Conservation (phyloP, 352 stramenopile species). For the Phytophthora cactorum region DNA sequence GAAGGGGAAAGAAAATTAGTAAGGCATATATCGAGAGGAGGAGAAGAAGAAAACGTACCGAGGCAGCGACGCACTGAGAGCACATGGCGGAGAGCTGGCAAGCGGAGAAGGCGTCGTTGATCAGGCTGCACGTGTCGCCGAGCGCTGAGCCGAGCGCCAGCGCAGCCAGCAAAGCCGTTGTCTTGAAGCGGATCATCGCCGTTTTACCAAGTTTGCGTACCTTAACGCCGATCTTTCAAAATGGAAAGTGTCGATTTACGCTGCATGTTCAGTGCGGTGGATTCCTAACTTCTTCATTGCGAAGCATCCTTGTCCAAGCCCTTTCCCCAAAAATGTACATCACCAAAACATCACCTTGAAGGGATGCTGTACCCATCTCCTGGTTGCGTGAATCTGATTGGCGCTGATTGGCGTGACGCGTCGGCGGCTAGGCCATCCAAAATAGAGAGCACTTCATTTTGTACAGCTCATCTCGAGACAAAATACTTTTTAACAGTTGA, state of each 20-base stretch:
- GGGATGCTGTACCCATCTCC: constrained; percentile 28
- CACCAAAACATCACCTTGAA: constrained; percentile 10
- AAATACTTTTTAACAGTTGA: neutral
- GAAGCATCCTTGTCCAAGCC: constrained; percentile 15
- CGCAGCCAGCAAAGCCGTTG: neutral
- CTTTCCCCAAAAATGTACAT: neutral
- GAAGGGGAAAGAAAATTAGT: constrained; percentile 3
- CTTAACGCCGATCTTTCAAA: constrained; percentile 23
- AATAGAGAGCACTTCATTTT: neutral
- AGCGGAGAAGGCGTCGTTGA: constrained; percentile 38
- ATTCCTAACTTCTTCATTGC: neutral
- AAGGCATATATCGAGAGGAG: neutral
- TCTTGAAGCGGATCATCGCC: constrained; percentile 29
- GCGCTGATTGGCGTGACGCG: neutral
- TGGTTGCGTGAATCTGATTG: neutral
- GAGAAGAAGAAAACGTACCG: constrained; percentile 15
- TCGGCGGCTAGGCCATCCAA: neutral
- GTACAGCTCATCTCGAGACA: neutral
- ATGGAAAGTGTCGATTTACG: constrained; percentile 5
- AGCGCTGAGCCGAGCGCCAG: constrained; percentile 6
- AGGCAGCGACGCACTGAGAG: constrained; percentile 39
- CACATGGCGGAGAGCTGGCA: constrained; percentile 58
- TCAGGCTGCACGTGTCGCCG: constrained; percentile 36
- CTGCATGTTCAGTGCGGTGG: constrained; percentile 5
- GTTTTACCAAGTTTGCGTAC: constrained; percentile 27